phyloP scores from a whole-genome alignment of 768 basidiomycete genomes.

The Kwoniella bestiolae region DNA sequence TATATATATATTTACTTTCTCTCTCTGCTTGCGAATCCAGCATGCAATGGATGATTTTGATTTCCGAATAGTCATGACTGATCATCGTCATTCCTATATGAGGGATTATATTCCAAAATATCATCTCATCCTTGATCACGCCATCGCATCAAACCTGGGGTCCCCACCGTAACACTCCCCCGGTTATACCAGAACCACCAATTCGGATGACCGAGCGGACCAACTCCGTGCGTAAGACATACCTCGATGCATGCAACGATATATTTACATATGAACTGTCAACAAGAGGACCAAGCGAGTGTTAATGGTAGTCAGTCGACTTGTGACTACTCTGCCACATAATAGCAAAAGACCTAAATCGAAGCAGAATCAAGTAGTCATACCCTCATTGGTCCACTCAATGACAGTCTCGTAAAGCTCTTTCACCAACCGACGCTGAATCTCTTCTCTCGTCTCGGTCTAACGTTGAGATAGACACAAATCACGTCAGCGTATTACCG shows the following conservation, averaged over 20 bases:
- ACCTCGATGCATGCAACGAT: background rate
- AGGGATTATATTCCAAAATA: background rate
- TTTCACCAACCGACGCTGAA: conserved; percentile 75
- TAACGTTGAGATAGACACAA: conserved; percentile 17
- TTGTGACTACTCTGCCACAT: no score
- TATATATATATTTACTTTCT: background rate
- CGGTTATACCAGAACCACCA: background rate
- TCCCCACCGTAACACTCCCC: background rate
- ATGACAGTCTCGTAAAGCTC: conserved; percentile 72
- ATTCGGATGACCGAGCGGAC: background rate
- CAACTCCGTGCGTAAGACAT: background rate
- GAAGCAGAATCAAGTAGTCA: background rate
- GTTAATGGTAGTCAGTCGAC: no score
- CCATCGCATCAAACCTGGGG: conserved; percentile 11
- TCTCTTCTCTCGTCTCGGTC: conserved; percentile 68
- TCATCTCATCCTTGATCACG: conserved; percentile 15
- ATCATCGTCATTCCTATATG: background rate
- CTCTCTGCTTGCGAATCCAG: background rate
- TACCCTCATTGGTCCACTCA: conserved; percentile 26
- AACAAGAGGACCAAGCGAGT: background rate
- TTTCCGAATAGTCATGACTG: background rate
- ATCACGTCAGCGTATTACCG: background rate
- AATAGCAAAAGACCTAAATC: no score
- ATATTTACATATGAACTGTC: background rate
- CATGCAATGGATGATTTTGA: background rate